Conservation (phyloP, 371 early-diverging fungal species). For the Smittium mucronatum region DNA sequence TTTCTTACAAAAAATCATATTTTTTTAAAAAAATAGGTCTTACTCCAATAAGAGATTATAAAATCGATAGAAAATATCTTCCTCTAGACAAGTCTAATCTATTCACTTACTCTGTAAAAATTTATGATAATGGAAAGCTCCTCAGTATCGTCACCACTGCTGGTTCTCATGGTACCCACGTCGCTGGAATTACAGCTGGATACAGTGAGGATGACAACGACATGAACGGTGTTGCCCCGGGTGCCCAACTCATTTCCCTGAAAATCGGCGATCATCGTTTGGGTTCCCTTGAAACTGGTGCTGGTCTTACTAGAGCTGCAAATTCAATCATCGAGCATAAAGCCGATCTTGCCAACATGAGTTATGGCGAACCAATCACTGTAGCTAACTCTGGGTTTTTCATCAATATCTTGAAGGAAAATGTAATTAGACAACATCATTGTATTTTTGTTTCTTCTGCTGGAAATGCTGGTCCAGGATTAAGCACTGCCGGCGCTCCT, state of each 20-base stretch:
- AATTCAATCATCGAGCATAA: constrained; percentile 59
- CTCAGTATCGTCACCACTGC: constrained; percentile 67
- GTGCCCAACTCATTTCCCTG: constrained; percentile 81
- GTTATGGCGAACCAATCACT: constrained; percentile 74
- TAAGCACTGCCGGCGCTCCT: constrained; percentile 76
- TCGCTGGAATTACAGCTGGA: constrained; percentile 76
- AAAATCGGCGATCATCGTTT: constrained; percentile 86
- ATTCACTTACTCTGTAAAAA: constrained; percentile 71
- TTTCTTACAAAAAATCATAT: no score
- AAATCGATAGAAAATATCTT: constrained; percentile 58
- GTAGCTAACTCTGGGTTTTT: constrained; percentile 66
- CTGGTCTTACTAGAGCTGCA: constrained; percentile 72
- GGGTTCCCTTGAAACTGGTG: constrained; percentile 78
- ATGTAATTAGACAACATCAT: constrained; percentile 67
- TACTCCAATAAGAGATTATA: constrained; percentile 57
- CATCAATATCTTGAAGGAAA: constrained; percentile 59
- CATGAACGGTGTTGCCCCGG: constrained; percentile 84
- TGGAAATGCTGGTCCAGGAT: constrained; percentile 85
- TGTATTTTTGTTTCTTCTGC: constrained; percentile 80
- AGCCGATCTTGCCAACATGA: constrained; percentile 89
- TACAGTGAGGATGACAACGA: constrained; percentile 71
- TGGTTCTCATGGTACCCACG: constrained; percentile 87
- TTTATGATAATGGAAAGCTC: constrained; percentile 71
- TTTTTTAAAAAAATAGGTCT: no score
- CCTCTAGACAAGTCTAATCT: constrained; percentile 63